These are phyloP conservation scores for Panaeolus papilionaceus DNA, from an alignment of 768 basidiomycete species.

Conservation along the genomic window DNA sequence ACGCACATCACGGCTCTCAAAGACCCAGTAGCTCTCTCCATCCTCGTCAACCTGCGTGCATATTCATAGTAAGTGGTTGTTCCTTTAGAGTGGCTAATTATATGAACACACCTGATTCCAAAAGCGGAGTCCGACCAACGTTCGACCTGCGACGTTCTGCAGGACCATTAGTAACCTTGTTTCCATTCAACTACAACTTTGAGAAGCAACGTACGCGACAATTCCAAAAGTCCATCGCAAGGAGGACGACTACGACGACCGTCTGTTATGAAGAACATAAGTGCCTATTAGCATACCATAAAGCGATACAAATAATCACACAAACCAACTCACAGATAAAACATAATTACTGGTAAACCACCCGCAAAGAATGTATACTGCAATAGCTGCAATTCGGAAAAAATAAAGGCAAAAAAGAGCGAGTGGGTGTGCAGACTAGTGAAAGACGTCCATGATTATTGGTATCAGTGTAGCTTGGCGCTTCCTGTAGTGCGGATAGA, in stretches of 20 bases:
- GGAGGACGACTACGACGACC: slow-evolving; percentile 89
- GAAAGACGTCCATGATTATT: background rate
- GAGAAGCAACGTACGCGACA: slow-evolving; percentile 66
- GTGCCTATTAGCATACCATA: background rate
- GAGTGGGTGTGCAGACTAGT: slow-evolving; percentile 79
- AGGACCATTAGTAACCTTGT: background rate
- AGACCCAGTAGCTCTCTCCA: slow-evolving; percentile 96
- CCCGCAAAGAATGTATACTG: slow-evolving; percentile 93
- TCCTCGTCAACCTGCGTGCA: slow-evolving; percentile 87
- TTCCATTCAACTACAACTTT: background rate
- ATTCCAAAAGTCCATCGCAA: slow-evolving; percentile 99
- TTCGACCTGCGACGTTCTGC: slow-evolving; percentile 93
- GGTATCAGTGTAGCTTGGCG: background rate
- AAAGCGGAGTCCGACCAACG: slow-evolving; percentile 92
- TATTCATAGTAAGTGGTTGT: slow-evolving; percentile 1
- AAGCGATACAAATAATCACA: background rate
- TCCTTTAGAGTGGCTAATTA: slow-evolving; percentile 5
- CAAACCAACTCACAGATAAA: slow-evolving; percentile 70
- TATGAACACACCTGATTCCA: slow-evolving; percentile 84
- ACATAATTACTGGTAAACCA: slow-evolving; percentile 92
- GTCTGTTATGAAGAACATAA: slow-evolving; percentile 48
- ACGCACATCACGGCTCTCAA: slow-evolving; percentile 94
- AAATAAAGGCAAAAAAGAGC: slow-evolving; percentile 89
- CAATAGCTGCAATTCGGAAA: slow-evolving; percentile 88
- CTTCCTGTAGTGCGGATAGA: background rate